Evolutionary conservation across 805 yeast species (phyloP).

Genomic region (Wickerhamiella brachini): DNA sequence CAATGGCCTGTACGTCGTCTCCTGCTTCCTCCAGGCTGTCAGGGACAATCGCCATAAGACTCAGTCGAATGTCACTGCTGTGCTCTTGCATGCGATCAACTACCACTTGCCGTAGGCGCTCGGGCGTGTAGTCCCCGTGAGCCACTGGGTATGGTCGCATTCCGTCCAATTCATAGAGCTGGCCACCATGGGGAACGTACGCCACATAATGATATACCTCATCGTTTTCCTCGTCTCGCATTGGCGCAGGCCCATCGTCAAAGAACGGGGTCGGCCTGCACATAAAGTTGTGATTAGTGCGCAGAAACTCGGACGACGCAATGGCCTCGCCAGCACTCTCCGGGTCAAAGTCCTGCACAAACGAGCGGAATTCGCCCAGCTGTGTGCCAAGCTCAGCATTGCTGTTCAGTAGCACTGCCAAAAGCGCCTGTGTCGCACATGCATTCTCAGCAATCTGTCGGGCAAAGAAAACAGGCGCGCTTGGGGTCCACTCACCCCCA

Average conservation of each 20-base stretch:
- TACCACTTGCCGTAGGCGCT: slow-evolving; percentile 32
- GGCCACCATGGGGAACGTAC: slow-evolving; percentile 32
- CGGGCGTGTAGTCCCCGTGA: slow-evolving; percentile 35
- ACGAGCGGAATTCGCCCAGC: slow-evolving; percentile 34
- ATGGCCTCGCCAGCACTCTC: slow-evolving; percentile 47
- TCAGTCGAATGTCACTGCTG: slow-evolving; percentile 24
- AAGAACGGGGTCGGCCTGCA: slow-evolving; percentile 39
- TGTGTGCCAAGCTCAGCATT: slow-evolving; percentile 36
- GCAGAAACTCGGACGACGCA: slow-evolving; percentile 42
- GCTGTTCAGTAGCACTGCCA: slow-evolving; percentile 40
- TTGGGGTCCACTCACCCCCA: slow-evolving; percentile 3
- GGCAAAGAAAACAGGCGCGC: slow-evolving; percentile 39
- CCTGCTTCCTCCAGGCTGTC: slow-evolving; percentile 36
- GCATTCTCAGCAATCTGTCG: slow-evolving; percentile 53
- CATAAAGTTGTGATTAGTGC: slow-evolving; percentile 48
- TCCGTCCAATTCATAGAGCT: slow-evolving; percentile 50
- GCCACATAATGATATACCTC: slow-evolving; percentile 51
- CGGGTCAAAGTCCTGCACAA: slow-evolving; percentile 40
- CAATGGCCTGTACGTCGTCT: slow-evolving; percentile 30
- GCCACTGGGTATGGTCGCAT: slow-evolving; percentile 40
- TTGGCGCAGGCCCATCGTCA: slow-evolving; percentile 26
- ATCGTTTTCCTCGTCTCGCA: slow-evolving; percentile 30
- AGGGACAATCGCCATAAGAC: slow-evolving; percentile 36
- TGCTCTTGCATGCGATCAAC: slow-evolving; percentile 34
- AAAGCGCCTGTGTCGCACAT: slow-evolving; percentile 61